A percentile compares a stretch with the other conserved stretches of the same genome.
Conservation (phyloP, 148 eudicot species). For the Salicornia ramosissima region DNA sequence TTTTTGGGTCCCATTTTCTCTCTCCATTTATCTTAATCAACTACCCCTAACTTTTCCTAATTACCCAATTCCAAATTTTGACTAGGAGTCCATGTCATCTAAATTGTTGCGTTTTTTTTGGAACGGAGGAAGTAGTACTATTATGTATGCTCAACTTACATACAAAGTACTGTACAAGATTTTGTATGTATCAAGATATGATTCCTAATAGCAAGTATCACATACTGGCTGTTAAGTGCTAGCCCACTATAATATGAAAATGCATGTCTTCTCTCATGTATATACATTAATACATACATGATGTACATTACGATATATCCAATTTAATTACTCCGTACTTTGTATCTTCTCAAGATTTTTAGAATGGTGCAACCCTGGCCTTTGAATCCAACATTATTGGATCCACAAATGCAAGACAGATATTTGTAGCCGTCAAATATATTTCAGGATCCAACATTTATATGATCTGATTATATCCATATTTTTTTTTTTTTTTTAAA, state of each 20-base stretch:
- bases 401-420: neutral
- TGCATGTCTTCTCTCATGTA: neutral
- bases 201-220: neutral
- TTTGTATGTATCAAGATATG: conserved; percentile 20
- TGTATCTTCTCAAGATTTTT: conserved; percentile 5
- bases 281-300: too few species aligned
- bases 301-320: too few species aligned
- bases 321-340: neutral
- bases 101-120: too few species aligned
- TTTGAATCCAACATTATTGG: neutral
- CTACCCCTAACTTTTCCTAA: too few species aligned
- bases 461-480: too few species aligned
- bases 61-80: too few species aligned
- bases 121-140: too few species aligned
- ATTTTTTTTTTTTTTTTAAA: too few species aligned
- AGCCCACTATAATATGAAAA: neutral
- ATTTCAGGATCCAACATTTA: neutral
- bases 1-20: too few species aligned
- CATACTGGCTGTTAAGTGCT: conserved; percentile 8
- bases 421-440: neutral
- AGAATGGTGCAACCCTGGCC: neutral
- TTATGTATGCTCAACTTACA: neutral
- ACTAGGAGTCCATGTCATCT: too few species aligned
- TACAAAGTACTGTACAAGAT: neutral
- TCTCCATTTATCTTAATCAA: too few species aligned